Percentiles rank a stretch among this genome's conserved stretches.
Conservation (phyloP, 192 early-diverging fungal species). For the Umbelopsis sp. region DNA sequence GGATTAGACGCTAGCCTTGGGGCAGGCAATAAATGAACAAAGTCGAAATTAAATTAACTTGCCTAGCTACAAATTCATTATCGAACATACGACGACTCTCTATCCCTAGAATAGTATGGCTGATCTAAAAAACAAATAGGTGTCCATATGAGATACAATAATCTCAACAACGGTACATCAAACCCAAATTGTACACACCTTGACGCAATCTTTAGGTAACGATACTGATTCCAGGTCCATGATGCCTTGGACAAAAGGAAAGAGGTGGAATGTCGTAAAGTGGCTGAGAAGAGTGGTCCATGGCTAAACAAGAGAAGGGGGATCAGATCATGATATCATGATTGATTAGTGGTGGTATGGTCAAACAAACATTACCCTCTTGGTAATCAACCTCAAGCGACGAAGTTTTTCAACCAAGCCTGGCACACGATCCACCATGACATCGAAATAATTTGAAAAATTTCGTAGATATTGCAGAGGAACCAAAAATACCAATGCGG, state of each 20-base stretch:
- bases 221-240: slow-evolving; percentile 57
- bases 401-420: slow-evolving; percentile 38
- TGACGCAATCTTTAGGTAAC: slow-evolving; percentile 50
- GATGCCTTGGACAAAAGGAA: slow-evolving; percentile 51
- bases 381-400: neutral
- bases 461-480: slow-evolving; percentile 50
- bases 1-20: neutral
- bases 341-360: neutral
- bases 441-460: slow-evolving; percentile 48
- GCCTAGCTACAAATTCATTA: slow-evolving; percentile 41
- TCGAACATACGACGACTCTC: slow-evolving; percentile 46
- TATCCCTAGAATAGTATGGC: slow-evolving; percentile 46
- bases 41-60: no score
- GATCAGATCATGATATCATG: neutral
- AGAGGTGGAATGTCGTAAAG: slow-evolving; percentile 44
- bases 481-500: slow-evolving; percentile 50
- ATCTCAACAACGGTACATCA: neutral
- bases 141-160: neutral
- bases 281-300: slow-evolving; percentile 41
- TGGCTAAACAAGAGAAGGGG: slow-evolving; percentile 5
- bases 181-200: slow-evolving; percentile 31
- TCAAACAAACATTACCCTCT: neutral
- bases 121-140: slow-evolving; percentile 33
- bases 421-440: slow-evolving; percentile 51
- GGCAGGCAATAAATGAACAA: neutral